Evolutionary conservation across 1,284 basidiomycete genomes (phyloP), one percentile per base, ranked within the genome.

Genomic region (Trichosporon sp.): DNA sequence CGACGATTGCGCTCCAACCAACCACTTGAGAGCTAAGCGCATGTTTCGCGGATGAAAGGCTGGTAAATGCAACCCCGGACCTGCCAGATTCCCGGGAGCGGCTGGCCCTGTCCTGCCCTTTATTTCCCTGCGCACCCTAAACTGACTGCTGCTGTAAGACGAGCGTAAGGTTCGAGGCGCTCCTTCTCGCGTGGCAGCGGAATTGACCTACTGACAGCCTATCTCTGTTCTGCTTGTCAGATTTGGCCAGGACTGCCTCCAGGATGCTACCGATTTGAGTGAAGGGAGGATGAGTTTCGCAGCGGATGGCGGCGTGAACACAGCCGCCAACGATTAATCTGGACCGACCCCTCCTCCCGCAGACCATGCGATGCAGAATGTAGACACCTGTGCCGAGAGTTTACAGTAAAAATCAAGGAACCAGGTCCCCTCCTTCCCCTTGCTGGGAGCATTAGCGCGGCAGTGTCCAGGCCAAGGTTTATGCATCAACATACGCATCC

Each of bases 401-500:
- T 32, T 63, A 35, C 32, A 63, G 59, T 63, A 63, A 32, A 63
- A 63, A 63, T 63, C 59, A 63, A 63, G 59, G 59, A 63, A 63
- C 59, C 14, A 16, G 31, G 31, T 32, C 59, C 31, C 32, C 14
- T 37, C 4, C 26, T 2, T n/a, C 31, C 59, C 56, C 26, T 37
- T 35, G 31, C 51, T 54, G 51, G 8, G 26, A 19, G 4, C 19
- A n/a, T 26, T 26, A 54, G 51, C 51, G 51, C 51, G 19, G 51
- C 8, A 16, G 16, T 19, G 21, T n/a, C 19, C 19, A 54, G 21
- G 16, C 16, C 51, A 54, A 54, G 51, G 51, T 54, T 54, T 54
- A 54, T 54, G 51, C 51, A 54, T 54, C 51, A 54, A 54, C 51
- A 54, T 54, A 54, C 51, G 51, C 51, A 54, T 26, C 51, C n/a